Percentiles rank a stretch among this genome's conserved stretches.
These are phyloP conservation scores for Volvox africanus DNA, from an alignment of 139 green algal species.

Conservation along the genomic window DNA sequence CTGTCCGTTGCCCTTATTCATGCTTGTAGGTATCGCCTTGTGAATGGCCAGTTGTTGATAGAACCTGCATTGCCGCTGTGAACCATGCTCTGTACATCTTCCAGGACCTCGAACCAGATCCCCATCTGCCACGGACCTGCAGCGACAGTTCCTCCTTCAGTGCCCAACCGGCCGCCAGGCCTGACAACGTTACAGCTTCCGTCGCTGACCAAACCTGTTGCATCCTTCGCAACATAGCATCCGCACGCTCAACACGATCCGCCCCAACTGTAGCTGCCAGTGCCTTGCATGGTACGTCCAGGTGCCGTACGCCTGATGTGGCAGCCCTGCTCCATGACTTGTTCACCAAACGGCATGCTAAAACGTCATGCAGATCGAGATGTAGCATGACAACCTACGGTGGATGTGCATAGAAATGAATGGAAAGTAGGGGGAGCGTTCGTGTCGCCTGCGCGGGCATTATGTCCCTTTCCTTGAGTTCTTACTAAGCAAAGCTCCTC, in stretches of 20 bases:
- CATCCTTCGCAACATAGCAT: neutral
- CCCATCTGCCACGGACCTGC: neutral
- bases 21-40: too few relatives aligned
- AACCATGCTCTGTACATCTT: too few relatives aligned
- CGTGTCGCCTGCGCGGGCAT: too few relatives aligned
- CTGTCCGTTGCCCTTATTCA: too few relatives aligned
- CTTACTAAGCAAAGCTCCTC: too few relatives aligned
- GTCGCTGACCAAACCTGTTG: neutral
- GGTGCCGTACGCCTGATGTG: neutral
- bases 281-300: constrained; percentile 21
- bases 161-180: constrained; percentile 13
- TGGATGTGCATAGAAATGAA: too few relatives aligned
- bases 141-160: neutral
- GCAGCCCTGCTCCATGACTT: constrained; percentile 7
- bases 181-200: constrained; percentile 6
- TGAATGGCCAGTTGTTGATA: too few relatives aligned
- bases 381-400: neutral
- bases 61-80: too few relatives aligned
- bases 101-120: too few relatives aligned
- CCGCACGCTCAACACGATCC: neutral
- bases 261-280: neutral
- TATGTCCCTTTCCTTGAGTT: too few relatives aligned
- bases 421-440: neutral
- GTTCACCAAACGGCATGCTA: constrained; percentile 14
- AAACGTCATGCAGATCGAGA: neutral